A percentile compares a stretch with the other conserved stretches of the same genome.
These are phyloP conservation scores for Daucus carota DNA, from an alignment of 129 eudicot species.

Conservation along the genomic window DNA sequence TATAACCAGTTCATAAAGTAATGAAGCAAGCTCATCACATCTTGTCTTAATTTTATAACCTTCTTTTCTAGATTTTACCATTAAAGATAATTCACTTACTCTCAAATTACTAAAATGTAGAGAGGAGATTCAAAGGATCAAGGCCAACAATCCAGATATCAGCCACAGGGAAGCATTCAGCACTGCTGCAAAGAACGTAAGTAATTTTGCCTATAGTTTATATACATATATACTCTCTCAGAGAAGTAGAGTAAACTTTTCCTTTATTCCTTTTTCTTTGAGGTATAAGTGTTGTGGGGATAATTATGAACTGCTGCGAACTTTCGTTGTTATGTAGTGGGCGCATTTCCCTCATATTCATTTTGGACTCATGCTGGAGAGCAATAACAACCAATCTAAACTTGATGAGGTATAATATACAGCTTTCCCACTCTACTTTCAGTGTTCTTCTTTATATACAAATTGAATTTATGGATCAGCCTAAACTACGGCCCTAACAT, in stretches of 20 bases:
- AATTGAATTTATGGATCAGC: no score
- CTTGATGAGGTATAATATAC: slow-evolving; percentile 46
- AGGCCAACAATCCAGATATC: slow-evolving; percentile 87
- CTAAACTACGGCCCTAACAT: no score
- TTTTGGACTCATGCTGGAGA: slow-evolving; percentile 92
- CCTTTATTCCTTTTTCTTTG: neutral
- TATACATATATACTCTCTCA: neutral
- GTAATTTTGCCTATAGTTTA: no score
- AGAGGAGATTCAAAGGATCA: slow-evolving; percentile 97
- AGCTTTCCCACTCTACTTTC: neutral
- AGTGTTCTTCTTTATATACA: neutral
- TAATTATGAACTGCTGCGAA: slow-evolving; percentile 2
- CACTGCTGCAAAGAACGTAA: slow-evolving; percentile 12
- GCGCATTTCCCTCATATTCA: slow-evolving; percentile 98
- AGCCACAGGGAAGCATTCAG: slow-evolving; percentile 98
- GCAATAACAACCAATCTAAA: slow-evolving; percentile 54
- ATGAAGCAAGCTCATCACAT: neutral
- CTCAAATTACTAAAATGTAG: slow-evolving; percentile 18
- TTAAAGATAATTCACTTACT: neutral
- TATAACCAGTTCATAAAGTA: slow-evolving; percentile 88
- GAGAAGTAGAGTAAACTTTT: no score
- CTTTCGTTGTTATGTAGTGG: slow-evolving; percentile 41
- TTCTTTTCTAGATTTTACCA: neutral
- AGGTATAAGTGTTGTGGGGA: neutral
- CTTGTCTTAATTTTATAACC: neutral